Percentiles rank a stretch among this genome's conserved stretches.
phyloP scores from a whole-genome alignment of 441 rosid genomes.

The Biscutella laevigata region DNA sequence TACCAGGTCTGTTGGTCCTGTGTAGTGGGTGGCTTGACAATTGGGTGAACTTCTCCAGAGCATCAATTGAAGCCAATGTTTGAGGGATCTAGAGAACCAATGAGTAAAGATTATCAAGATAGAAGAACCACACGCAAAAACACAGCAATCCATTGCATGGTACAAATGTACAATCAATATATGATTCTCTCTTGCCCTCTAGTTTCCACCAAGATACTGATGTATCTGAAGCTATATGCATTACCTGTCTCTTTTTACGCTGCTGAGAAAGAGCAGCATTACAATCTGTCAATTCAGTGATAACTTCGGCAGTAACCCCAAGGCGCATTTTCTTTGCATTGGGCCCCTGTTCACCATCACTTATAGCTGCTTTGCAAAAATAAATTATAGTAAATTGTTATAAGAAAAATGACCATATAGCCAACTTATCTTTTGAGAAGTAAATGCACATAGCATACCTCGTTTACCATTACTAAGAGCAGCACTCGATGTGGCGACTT shows the following conservation, averaged over 20 bases:
- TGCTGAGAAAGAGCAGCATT: constrained; percentile 86
- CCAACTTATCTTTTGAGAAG: constrained; percentile 2
- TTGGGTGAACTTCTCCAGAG: constrained; percentile 76
- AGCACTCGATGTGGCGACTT: constrained; percentile 41
- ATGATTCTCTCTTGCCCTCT: constrained; percentile 4
- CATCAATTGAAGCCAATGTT: constrained; percentile 61
- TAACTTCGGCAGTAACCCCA: constrained; percentile 61
- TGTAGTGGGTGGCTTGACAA: constrained; percentile 96
- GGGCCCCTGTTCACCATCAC: constrained; percentile 54
- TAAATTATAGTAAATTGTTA: constrained; percentile 12
- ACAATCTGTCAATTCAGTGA: constrained; percentile 75
- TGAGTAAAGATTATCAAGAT: constrained; percentile 9
- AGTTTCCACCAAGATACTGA: not conserved
- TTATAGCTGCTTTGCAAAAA: constrained; percentile 39
- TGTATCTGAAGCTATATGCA: constrained; percentile 2
- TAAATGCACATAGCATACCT: constrained; percentile 37
- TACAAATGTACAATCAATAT: not conserved
- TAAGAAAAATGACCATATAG: not conserved
- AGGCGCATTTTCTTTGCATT: constrained; percentile 61
- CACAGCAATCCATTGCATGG: not conserved
- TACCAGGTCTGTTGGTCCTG: constrained; percentile 90
- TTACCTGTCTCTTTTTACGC: constrained; percentile 92
- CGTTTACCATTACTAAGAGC: constrained; percentile 72
- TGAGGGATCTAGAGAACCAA: constrained; percentile 64
- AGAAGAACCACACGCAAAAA: not conserved